phyloP scores from a whole-genome alignment of 1,284 basidiomycete genomes.

The Ceratobasidium sp. region DNA sequence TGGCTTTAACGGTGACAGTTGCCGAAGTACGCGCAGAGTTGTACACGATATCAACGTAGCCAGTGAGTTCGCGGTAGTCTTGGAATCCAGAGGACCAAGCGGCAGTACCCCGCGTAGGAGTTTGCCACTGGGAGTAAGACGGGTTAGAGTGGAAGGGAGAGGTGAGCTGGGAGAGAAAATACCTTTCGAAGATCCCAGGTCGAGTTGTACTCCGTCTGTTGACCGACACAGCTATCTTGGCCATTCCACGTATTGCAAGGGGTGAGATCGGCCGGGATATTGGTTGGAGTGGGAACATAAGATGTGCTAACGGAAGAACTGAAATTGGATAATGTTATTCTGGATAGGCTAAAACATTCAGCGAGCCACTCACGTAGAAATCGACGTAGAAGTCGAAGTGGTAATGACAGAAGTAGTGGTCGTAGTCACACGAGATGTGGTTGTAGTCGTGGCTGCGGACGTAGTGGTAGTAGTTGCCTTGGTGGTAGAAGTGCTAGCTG shows the following conservation, averaged over 20 bases:
- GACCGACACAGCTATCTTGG: constrained; percentile 18
- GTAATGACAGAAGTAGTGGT: not conserved
- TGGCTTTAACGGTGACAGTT: constrained; percentile 40
- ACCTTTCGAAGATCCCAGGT: constrained; percentile 36
- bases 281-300: constrained; percentile 32
- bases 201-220: constrained; percentile 27
- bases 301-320: constrained; percentile 33
- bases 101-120: constrained; percentile 17
- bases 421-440: not conserved
- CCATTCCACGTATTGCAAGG: constrained; percentile 44
- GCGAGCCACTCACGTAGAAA: constrained; percentile 8
- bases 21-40: constrained; percentile 41
- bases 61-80: constrained; percentile 44
- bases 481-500: constrained; percentile 23
- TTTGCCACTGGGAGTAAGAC: constrained; percentile 27
- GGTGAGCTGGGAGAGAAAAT: not conserved
- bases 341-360: not conserved
- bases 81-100: constrained; percentile 41
- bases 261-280: constrained; percentile 27
- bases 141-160: not conserved
- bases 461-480: constrained; percentile 11
- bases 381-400: constrained; percentile 4
- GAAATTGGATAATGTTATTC: not conserved
- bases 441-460: constrained; percentile 10
- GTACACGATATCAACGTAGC: constrained; percentile 40